Evolutionary conservation across 306 rosid genomes (phyloP).

Genomic region (Geum urbanum): DNA sequence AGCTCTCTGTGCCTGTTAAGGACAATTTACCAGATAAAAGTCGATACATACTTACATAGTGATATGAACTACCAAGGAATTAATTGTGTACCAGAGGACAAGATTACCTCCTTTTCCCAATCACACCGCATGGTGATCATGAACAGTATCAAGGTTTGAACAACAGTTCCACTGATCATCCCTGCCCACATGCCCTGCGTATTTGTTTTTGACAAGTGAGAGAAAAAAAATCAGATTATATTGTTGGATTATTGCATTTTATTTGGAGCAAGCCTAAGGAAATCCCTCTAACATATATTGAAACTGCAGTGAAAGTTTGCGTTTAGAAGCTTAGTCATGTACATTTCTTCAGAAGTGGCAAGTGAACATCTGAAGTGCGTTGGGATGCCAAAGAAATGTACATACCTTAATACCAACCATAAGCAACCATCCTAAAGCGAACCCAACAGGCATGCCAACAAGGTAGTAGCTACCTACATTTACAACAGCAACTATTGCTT

Average conservation of each 20-base stretch:
- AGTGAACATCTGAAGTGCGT: too few species aligned
- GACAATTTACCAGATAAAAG: conserved; percentile 19
- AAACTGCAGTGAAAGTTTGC: too few species aligned
- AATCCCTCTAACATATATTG: not conserved
- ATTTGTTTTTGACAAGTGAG: not conserved
- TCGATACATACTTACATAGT: not conserved
- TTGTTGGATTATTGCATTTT: not conserved
- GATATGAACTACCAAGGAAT: not conserved
- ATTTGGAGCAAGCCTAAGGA: not conserved
- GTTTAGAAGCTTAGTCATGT: not conserved
- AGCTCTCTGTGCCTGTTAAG: conserved; percentile 42
- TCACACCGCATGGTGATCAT: conserved; percentile 45
- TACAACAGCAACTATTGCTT: conserved; percentile 48
- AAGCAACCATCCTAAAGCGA: conserved; percentile 48
- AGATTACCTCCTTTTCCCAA: conserved; percentile 57
- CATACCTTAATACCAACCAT: conserved; percentile 45
- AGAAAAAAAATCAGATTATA: not conserved
- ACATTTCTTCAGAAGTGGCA: not conserved
- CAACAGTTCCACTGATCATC: conserved; percentile 62
- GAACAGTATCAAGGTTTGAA: conserved; percentile 47
- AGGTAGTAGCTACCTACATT: conserved; percentile 59
- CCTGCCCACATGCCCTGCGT: conserved; percentile 58
- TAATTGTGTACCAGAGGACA: not conserved
- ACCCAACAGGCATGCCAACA: conserved; percentile 50
- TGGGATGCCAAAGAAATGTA: not conserved